These are phyloP conservation scores for Triglochin maritima DNA, from an alignment of 106 monocot genomes.

Conservation along the genomic window DNA sequence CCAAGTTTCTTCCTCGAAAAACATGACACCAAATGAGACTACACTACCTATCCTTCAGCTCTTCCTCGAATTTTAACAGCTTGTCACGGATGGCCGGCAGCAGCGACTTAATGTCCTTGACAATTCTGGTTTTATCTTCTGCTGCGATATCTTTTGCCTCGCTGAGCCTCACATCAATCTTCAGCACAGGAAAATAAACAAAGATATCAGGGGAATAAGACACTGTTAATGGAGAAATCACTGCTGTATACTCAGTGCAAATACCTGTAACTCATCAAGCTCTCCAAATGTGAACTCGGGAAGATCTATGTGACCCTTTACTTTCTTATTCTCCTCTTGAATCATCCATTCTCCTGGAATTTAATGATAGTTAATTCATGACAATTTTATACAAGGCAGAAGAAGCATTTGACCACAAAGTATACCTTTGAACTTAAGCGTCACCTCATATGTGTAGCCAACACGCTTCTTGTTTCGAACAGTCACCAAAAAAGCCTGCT, in stretches of 20 bases:
- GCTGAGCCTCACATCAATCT: constrained; percentile 54
- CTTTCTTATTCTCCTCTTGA: constrained; percentile 45
- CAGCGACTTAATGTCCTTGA: constrained; percentile 53
- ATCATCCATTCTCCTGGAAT: constrained; percentile 72
- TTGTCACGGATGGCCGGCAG: constrained; percentile 50
- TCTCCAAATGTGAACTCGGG: constrained; percentile 93
- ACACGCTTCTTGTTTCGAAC: constrained; percentile 92
- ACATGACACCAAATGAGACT: background rate
- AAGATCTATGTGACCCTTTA: constrained; percentile 76
- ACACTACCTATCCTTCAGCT: constrained; percentile 62
- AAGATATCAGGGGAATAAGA: background rate
- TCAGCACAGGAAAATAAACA: background rate
- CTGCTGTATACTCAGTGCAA: background rate
- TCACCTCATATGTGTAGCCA: constrained; percentile 75
- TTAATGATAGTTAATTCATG: background rate
- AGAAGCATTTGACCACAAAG: background rate
- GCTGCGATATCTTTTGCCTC: constrained; percentile 43
- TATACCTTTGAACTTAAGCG: constrained; percentile 64
- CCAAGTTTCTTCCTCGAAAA: background rate
- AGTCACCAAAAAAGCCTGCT: constrained; percentile 71
- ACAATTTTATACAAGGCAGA: too few species aligned
- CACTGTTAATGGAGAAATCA: background rate
- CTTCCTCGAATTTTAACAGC: constrained; percentile 54
- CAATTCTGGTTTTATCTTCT: constrained; percentile 41
- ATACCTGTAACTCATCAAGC: constrained; percentile 80